Conservation (phyloP, 768 basidiomycete genomes). For the Kondoa subrosea region DNA sequence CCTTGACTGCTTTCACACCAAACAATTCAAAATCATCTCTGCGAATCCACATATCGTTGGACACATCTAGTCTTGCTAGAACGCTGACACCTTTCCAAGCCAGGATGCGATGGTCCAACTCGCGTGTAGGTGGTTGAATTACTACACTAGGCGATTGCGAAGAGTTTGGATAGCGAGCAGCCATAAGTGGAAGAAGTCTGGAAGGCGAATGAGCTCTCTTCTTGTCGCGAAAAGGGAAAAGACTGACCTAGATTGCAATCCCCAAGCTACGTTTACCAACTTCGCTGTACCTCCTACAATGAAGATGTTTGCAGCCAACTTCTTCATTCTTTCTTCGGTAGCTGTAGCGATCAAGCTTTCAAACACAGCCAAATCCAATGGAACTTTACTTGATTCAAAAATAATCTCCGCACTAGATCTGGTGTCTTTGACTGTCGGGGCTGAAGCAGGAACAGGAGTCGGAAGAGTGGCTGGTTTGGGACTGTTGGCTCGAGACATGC, state of each 20-base stretch:
- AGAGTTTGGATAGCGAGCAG: conserved; percentile 31
- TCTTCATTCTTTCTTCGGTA: conserved; percentile 72
- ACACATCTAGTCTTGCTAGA: conserved; percentile 76
- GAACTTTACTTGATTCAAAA: conserved; percentile 73
- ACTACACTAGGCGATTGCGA: conserved; percentile 43
- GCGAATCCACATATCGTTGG: conserved; percentile 77
- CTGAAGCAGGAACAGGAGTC: not conserved
- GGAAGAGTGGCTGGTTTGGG: conserved; percentile 5
- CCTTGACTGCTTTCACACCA: conserved; percentile 1
- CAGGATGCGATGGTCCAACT: conserved; percentile 72
- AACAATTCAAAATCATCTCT: conserved; percentile 49
- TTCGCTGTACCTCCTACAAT: conserved; percentile 70
- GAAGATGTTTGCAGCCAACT: conserved; percentile 70
- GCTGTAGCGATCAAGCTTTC: conserved; percentile 77
- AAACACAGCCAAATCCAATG: conserved; percentile 80
- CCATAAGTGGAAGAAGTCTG: conserved; percentile 56
- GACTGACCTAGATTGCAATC: conserved; percentile 65
- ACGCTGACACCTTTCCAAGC: conserved; percentile 92
- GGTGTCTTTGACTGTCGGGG: conserved; percentile 6
- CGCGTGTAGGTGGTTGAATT: conserved; percentile 85
- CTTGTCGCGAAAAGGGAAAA: not conserved
- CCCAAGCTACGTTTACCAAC: conserved; percentile 66
- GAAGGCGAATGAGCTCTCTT: not conserved
- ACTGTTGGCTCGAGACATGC: not conserved
- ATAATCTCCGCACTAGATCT: conserved; percentile 27